Percentiles rank a stretch among this genome's conserved stretches.
These are phyloP conservation scores for Trematosphaeria pertusa DNA, from an alignment of 2,329 filamentous ascomycete species.

Conservation along the genomic window DNA sequence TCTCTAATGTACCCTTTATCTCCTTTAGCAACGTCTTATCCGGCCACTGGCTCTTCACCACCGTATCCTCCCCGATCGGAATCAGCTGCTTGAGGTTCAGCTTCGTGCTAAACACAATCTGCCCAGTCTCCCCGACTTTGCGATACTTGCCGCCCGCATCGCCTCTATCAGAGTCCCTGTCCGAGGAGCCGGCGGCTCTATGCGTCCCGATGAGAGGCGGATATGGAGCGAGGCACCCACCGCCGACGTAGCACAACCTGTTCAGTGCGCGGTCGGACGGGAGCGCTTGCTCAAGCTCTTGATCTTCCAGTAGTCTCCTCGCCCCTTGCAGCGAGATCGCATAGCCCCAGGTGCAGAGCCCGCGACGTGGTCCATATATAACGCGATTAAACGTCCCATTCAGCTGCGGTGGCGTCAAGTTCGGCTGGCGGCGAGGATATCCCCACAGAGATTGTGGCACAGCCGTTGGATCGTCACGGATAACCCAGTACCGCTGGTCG, in stretches of 20 bases:
- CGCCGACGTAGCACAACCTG: conserved; percentile 2
- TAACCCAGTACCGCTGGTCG: conserved; percentile 4
- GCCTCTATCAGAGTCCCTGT: conserved; percentile 7
- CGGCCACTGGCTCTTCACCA: conserved; percentile 12
- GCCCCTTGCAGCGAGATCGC: conserved; percentile 15
- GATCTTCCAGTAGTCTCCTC: conserved; percentile 17
- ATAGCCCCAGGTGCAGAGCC: conserved; percentile 11
- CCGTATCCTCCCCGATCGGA: not conserved
- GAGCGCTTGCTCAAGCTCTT: conserved; percentile 14
- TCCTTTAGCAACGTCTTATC: conserved; percentile 8
- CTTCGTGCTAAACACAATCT: conserved; percentile 5
- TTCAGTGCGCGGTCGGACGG: conserved; percentile 7
- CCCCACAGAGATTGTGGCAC: not conserved
- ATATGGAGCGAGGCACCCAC: conserved; percentile 5
- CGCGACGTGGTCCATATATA: conserved; percentile 3
- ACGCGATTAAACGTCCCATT: conserved; percentile 3
- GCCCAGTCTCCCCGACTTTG: conserved; percentile 2
- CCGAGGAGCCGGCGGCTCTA: not conserved
- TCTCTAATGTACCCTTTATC: too few relatives aligned
- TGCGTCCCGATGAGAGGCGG: conserved; percentile 7
- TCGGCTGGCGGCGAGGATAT: not conserved
- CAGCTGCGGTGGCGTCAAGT: not conserved
- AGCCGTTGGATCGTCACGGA: conserved; percentile 4
- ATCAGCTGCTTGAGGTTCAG: conserved; percentile 8
- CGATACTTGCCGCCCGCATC: not conserved